phyloP scores from a whole-genome alignment of 805 yeast species.

The Ogataea sp. region DNA sequence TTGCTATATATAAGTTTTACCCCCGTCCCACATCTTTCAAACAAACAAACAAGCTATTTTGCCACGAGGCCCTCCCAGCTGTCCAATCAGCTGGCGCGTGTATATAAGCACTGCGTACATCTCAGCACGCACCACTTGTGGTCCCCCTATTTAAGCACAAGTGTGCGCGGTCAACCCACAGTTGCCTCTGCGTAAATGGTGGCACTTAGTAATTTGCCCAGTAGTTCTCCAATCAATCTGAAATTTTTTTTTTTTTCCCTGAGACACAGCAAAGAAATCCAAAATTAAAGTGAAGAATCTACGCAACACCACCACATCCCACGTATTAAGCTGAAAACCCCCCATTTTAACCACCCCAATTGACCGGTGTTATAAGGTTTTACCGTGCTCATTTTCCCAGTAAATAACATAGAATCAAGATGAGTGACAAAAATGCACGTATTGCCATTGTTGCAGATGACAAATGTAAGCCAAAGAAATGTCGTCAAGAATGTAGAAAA shows the following conservation, averaged over 20 bases:
- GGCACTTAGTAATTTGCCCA: neutral
- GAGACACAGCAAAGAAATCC: neutral
- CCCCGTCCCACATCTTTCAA: neutral
- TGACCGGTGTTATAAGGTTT: too few relatives aligned
- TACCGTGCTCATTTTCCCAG: too few relatives aligned
- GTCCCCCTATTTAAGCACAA: too few relatives aligned
- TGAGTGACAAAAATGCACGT: slow-evolving; percentile 50
- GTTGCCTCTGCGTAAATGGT: neutral
- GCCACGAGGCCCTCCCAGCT: neutral
- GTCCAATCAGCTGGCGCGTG: neutral
- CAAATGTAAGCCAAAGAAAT: slow-evolving; percentile 96
- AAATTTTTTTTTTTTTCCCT: neutral
- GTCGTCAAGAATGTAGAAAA: slow-evolving; percentile 97
- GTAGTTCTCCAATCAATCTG: neutral
- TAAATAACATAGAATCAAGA: too few relatives aligned
- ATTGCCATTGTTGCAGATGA: slow-evolving; percentile 93
- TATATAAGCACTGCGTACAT: neutral
- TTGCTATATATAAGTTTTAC: too few relatives aligned
- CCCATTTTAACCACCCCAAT: too few relatives aligned
- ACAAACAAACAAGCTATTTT: neutral
- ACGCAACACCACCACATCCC: too few relatives aligned
- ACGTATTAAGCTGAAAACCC: too few relatives aligned
- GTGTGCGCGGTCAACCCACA: too few relatives aligned
- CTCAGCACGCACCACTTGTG: neutral
- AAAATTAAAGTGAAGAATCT: neutral